phyloP scores from a whole-genome alignment of 306 rosid genomes.

The Cucurbita ficifolia region DNA sequence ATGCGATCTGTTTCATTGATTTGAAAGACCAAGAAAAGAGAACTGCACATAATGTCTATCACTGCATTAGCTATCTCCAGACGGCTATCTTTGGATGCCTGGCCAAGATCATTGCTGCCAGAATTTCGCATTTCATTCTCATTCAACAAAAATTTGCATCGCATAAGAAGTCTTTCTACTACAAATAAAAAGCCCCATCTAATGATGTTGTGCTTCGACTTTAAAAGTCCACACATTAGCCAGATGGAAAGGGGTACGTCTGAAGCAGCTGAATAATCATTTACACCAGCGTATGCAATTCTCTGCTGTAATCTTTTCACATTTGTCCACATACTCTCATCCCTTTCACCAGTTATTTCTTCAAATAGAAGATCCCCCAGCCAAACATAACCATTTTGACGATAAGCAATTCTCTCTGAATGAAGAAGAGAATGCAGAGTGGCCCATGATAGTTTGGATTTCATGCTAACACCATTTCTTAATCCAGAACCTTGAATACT shows the following conservation, averaged over 20 bases:
- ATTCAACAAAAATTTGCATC: slow-evolving; percentile 86
- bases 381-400: slow-evolving; percentile 82
- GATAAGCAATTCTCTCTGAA: slow-evolving; percentile 75
- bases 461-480: slow-evolving; percentile 53
- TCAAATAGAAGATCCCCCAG: slow-evolving; percentile 87
- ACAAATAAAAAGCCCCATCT: slow-evolving; percentile 94
- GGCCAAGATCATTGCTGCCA: slow-evolving; percentile 27
- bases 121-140: slow-evolving; percentile 56
- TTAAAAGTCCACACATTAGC: slow-evolving; percentile 87
- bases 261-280: slow-evolving; percentile 50
- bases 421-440: slow-evolving; percentile 93
- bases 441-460: slow-evolving; percentile 68
- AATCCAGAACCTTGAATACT: slow-evolving; percentile 41
- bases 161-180: slow-evolving; percentile 90
- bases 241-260: slow-evolving; percentile 64
- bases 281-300: slow-evolving; percentile 47
- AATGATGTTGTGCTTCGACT: slow-evolving; percentile 59
- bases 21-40: slow-evolving; percentile 68
- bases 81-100: slow-evolving; percentile 40
- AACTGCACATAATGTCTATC: slow-evolving; percentile 85
- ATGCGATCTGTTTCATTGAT: slow-evolving; percentile 79
- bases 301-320: slow-evolving; percentile 59
- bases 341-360: slow-evolving; percentile 63
- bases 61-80: slow-evolving; percentile 92
- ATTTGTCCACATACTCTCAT: slow-evolving; percentile 59